These are phyloP conservation scores for Amylocystis lapponica DNA, from an alignment of 768 basidiomycete genomes.

Conservation along the genomic window DNA sequence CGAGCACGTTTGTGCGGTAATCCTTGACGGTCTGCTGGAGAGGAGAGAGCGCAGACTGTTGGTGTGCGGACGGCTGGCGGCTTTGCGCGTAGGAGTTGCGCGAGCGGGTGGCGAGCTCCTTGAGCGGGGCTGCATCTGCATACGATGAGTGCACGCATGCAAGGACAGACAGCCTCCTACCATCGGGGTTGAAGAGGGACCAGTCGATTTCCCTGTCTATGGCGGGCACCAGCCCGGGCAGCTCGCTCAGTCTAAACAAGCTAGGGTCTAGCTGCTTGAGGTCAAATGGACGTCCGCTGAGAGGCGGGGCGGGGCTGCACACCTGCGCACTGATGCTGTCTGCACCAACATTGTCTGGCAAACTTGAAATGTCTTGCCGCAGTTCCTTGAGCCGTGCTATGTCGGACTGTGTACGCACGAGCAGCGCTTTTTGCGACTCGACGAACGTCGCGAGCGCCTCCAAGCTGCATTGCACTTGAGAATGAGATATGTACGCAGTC, in stretches of 20 bases:
- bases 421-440: conserved; percentile 50
- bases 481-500: neutral
- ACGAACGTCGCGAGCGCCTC: conserved; percentile 67
- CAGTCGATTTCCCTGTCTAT: conserved; percentile 55
- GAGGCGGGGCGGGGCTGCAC: conserved; percentile 21
- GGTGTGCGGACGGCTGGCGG: conserved; percentile 32
- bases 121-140: conserved; percentile 51
- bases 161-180: conserved; percentile 30
- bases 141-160: neutral
- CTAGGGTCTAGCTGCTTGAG: conserved; percentile 30
- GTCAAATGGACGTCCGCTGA: conserved; percentile 1
- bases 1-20: conserved; percentile 44
- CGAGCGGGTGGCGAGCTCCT: conserved; percentile 36
- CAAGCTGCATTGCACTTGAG: conserved; percentile 29
- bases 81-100: conserved; percentile 33
- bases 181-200: conserved; percentile 49
- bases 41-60: conserved; percentile 42
- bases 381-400: conserved; percentile 49
- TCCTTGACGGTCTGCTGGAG: conserved; percentile 55
- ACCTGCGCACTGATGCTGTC: conserved; percentile 31
- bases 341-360: conserved; percentile 30
- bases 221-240: conserved; percentile 37
- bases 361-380: conserved; percentile 31
- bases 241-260: conserved; percentile 36
- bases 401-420: conserved; percentile 57